These are phyloP conservation scores for Henckelia pumila DNA, from an alignment of 257 asterid species.

Conservation along the genomic window DNA sequence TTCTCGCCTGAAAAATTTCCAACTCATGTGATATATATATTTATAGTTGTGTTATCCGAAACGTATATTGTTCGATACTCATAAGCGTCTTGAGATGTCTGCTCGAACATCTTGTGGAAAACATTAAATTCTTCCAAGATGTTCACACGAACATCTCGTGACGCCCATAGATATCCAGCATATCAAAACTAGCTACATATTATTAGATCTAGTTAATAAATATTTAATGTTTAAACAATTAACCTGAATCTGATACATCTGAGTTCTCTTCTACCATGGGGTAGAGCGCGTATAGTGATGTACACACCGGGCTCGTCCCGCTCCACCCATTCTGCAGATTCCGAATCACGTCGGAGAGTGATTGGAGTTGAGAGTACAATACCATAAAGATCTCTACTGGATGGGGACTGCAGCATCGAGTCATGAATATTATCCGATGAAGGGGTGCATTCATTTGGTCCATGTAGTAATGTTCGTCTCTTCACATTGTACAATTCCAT, in stretches of 20 bases:
- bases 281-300: constrained; percentile 45
- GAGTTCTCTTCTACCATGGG: constrained; percentile 55
- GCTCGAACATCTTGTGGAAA: too few relatives aligned
- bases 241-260: constrained; percentile 62
- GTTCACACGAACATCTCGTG: too few relatives aligned
- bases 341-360: constrained; percentile 49
- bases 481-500: constrained; percentile 60
- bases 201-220: too few relatives aligned
- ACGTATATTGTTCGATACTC: too few relatives aligned
- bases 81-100: too few relatives aligned
- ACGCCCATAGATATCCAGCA: too few relatives aligned
- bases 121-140: too few relatives aligned
- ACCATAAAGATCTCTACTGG: constrained; percentile 40
- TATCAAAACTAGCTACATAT: too few relatives aligned
- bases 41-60: too few relatives aligned
- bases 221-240: constrained; percentile 6
- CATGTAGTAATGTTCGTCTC: constrained; percentile 41
- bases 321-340: constrained; percentile 57
- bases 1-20: constrained; percentile 37
- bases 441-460: constrained; percentile 28
- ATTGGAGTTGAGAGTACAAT: constrained; percentile 46
- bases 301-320: constrained; percentile 59
- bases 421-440: too few relatives aligned
- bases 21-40: too few relatives aligned
- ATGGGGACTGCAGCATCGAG: background rate